Evolutionary conservation across 257 asterid genomes (phyloP), one percentile per base, ranked within the genome.

Genomic region (Nicotiana undulata): DNA sequence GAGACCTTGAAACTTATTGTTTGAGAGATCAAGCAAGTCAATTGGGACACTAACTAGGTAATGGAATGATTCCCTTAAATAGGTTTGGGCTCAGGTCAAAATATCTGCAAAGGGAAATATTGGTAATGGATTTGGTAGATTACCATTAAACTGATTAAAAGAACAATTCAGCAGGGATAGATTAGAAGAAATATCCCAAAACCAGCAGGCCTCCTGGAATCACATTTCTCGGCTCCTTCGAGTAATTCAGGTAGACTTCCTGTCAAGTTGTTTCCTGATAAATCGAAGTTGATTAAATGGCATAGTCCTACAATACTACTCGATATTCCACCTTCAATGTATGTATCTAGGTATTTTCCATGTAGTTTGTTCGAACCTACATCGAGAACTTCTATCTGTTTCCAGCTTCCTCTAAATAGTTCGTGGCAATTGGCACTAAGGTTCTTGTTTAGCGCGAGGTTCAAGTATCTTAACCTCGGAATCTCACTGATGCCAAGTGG

Each of bases 161-260:
- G 90, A 90, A 81, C 86, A 81, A 63, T 89, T 90, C 32, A 90
- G 58, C 67, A 89, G 37, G 13, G 90, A 86, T 31, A 90, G 85
- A 79, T 88, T 89, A n/a, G 82, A 77, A 1, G 91, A 82, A 9
- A 86, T 80, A 80, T 87, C 90, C 94, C 94, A 87, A 81, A 90
- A 89, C 92, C 89, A 89, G 32, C 24, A 28, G 86, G 82, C 60
- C 18, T 76, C 31, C 5, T 56, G 8, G 76, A 75, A 67, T 18
- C 5, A 74, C 92, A 90, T 12, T 13, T 81, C 65, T 68, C 85
- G 12, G 60, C 77, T 26, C 89, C 92, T 81, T 83, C 84, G 1
- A 90, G 84, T 3, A 8, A 4, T 55, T 82, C 86, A 2, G 91
- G 91, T 55, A 90, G 81, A 32, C 76, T 81, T 70, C 87, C 89